Evolutionary conservation across 2,329 filamentous ascomycete species (phyloP).

Genomic region (Saccharata proteae): DNA sequence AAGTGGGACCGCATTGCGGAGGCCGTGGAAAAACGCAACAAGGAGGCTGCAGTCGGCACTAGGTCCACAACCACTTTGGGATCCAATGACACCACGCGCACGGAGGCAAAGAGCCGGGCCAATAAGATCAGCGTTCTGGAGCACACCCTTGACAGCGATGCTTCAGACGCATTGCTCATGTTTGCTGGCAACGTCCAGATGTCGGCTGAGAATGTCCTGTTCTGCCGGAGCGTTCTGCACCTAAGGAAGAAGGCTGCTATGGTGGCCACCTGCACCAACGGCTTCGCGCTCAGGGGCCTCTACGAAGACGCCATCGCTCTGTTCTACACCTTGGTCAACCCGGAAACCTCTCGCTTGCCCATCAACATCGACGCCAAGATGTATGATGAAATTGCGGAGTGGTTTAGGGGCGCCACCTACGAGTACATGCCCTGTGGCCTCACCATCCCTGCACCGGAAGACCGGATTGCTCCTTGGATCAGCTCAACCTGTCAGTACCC

Average conservation of each 20-base stretch:
- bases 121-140: constrained; percentile 48
- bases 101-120: not conserved
- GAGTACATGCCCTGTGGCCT: constrained; percentile 24
- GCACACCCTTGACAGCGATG: constrained; percentile 46
- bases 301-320: constrained; percentile 50
- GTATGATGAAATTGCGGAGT: constrained; percentile 39
- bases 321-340: constrained; percentile 49
- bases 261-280: constrained; percentile 18
- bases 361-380: constrained; percentile 52
- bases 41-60: not conserved
- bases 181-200: constrained; percentile 57
- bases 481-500: no score
- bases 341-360: constrained; percentile 51
- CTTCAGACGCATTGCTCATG: constrained; percentile 46
- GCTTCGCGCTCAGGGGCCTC: constrained; percentile 16
- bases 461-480: no score
- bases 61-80: not conserved
- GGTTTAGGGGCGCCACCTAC: constrained; percentile 34
- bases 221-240: constrained; percentile 44
- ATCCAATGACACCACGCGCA: not conserved
- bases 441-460: no score
- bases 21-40: no score
- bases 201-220: constrained; percentile 60
- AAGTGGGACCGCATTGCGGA: constrained; percentile 11
- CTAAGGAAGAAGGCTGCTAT: constrained; percentile 44